Evolutionary conservation across 1,139 yeast species (phyloP), one percentile per base, ranked within the genome.

Genomic region (Geotrichum bryndzae): DNA sequence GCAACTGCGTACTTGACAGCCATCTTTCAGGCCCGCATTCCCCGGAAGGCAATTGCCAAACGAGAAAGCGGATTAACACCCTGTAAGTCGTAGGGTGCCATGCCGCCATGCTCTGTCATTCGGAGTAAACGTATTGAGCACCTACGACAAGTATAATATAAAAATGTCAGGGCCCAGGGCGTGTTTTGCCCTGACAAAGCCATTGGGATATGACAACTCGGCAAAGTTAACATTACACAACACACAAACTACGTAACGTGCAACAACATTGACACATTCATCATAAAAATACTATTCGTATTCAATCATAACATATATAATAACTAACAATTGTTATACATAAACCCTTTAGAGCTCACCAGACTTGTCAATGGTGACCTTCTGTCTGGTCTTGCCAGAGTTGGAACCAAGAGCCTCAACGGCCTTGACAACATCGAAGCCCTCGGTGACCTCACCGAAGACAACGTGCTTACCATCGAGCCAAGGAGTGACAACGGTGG

Each of bases 381-480:
- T 86, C 71, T 88, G 87, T 69, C 81, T 82, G 76, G 98, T 86
- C 70, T 88, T 81, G 81, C 98, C 99, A 68, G 87, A 80, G 74
- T 81, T 78, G 66, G 97, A 86, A 77, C 99, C 99, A 73, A 79
- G 82, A 66, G 86, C 70, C 84, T 94, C 99, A 74, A 94, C 82
- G 83, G 87, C 85, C 89, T 90, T 88, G 79, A 94, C 97, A 73
- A 91, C 77, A 73, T 92, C 97, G 76, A 81, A 79, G 74, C 98
- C 98, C 64, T 91, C 96, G 71, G 80, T 77, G 71, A 94, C 97
- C 83, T 92, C 97, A 78, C 99, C 99, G 73, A 92, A 94, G 68
- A 94, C 99, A 79, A 91, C 97, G 87, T 94, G 99, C 83, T 88
- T 88, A 77, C 98, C 98, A 77, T 94, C 98, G 80, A 94, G 87